Evolutionary conservation across 805 yeast genomes (phyloP), one percentile per base, ranked within the genome.

Genomic region (Candida arabinofermentans): DNA sequence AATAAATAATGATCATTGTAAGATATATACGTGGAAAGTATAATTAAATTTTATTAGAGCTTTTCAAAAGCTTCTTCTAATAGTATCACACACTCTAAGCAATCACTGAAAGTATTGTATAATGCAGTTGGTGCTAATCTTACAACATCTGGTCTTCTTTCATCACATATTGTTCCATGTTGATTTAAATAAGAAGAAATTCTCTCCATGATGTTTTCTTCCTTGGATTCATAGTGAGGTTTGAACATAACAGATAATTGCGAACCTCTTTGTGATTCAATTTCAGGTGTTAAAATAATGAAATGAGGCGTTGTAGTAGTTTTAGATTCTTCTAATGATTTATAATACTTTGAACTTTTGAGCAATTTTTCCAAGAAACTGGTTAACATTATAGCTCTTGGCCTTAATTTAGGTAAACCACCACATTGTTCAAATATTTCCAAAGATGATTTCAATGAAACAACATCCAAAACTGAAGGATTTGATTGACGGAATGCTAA

Each of bases 401-500:
- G 57, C 32, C 90, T 70, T 21, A 89, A 59, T 2, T 55, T 60
- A 2, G 62, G 58, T 32, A 90, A 72, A 0, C 95, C 95, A 2
- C 95, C 91, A 36, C 67, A 74, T 46, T 68, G 59, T 30, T 69
- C 50, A 53, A 83, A 77, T 2, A 84, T 47, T 49, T 82, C 79
- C 26, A 90, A 66, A 1, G 95, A 80, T 7, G 84, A 71, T 33
- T 73, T 72, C 27, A 90, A 59, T 0, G 95, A 71, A 5, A 86
- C 93, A 10, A 85, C 86, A 58, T 88, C 96, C 36, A 88, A 62
- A 8, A 90, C 96, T 48, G 89, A 81, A 2, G 96, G 96, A 64
- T 90, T 90, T 14, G 95, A 85, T 65, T 88, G 95, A 53, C 95
- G 72, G 62, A 81, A 90, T 0, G 96, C 95, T 19, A 86, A 69